Evolutionary conservation across 2,329 filamentous ascomycete genomes (phyloP), one percentile per base, ranked within the genome.

Genomic region (Ophiosphaerella korrae): DNA sequence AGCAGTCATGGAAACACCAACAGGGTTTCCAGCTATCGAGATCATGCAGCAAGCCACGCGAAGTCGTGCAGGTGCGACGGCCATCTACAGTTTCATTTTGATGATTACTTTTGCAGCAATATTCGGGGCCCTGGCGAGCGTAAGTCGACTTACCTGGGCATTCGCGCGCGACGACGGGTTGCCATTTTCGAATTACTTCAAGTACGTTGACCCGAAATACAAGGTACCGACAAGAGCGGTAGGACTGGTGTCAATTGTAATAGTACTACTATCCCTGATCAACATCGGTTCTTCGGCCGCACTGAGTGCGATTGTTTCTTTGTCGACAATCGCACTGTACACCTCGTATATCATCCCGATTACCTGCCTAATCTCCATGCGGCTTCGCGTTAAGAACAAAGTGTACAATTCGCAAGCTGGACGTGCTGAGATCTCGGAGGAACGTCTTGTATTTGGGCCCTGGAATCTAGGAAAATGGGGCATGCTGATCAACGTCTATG

Each of bases 101-200:
- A 31, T 14, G 13, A 41, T 29, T 9, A 41, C 12, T 32, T 41
- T 31, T 16, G 39, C 13, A 11, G 24, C 39, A 13, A 31, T 41
- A 14, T 41, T 41, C 18, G 13, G 11, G 5, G 39, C 14, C n/a
- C 5, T 41, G 9, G 39, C 39, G 4, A 31, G 24, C 39, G 39
- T 41, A 8, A 31, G 12, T 6, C 39, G 39, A 8, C 21, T 41
- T 13, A 32, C 39, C 26, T 76, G 58, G 56, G 67, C 71, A 0
- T 75, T 75, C 50, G 66, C 73, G n/a, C 65, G 72, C 21, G 70
- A 75, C 47, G 49, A 63, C 7, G 45, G 43, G 23, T 18, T 36
- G 2, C 43, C 34, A 12, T 37, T 45, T n/a, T 45, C 43, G n/a
- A 32, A 39, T 14, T 41, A 31, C 13, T 31, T 41, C 39, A 32